Conservation (phyloP, 2,329 filamentous ascomycete species). For the Madurella mycetomatis region DNA sequence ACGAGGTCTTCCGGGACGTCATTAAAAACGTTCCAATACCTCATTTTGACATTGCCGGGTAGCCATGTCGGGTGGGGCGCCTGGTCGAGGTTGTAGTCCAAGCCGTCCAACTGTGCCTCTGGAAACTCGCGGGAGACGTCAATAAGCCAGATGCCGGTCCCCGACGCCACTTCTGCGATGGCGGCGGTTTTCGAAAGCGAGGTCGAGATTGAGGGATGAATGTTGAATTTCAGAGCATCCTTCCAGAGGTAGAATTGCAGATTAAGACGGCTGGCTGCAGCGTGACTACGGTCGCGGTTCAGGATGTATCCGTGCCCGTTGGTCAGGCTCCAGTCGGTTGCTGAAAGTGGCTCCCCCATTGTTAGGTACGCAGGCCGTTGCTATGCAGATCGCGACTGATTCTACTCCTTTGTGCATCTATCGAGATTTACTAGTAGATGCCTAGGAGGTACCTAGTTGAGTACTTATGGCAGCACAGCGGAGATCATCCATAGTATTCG, state of each 20-base stretch:
- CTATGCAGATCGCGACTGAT: too few species aligned
- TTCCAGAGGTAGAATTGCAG: conserved; percentile 3
- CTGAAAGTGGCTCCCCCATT: neutral
- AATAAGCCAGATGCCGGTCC: conserved; percentile 4
- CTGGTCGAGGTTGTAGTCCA: neutral
- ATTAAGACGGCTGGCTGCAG: neutral
- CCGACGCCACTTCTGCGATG: neutral
- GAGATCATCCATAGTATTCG: too few species aligned
- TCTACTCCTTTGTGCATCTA: too few species aligned
- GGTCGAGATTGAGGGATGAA: neutral
- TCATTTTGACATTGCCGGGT: neutral
- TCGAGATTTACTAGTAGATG: too few species aligned
- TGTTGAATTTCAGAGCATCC: conserved; percentile 1
- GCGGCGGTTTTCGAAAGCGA: neutral
- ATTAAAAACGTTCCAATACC: neutral
- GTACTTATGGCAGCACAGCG: too few species aligned
- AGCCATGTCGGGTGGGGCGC: neutral
- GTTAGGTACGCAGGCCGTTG: too few species aligned
- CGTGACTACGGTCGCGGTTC: neutral
- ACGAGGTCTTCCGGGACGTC: neutral
- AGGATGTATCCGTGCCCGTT: neutral
- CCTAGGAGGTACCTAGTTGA: too few species aligned
- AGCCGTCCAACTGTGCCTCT: neutral
- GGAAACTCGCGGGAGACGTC: neutral
- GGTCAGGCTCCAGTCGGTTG: neutral